Conservation (phyloP, 179 eudicot species). For the Pouteria campechiana region DNA sequence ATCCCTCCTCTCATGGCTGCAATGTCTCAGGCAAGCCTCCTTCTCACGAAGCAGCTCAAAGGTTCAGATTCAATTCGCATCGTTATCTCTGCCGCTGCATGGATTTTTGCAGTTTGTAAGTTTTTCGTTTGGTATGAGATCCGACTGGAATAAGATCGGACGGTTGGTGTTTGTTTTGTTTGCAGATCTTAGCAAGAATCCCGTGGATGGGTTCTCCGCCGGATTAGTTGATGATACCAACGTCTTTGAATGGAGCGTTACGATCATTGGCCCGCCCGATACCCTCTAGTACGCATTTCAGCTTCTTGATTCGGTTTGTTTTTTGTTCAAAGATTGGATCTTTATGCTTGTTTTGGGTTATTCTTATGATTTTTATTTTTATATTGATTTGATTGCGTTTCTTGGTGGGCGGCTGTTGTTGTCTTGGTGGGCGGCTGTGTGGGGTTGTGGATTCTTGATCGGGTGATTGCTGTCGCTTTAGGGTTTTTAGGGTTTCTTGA, state of each 20-base stretch:
- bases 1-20: constrained; percentile 28
- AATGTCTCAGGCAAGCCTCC: constrained; percentile 63
- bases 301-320: not conserved
- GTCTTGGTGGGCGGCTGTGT: too few species aligned
- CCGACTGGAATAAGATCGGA: not conserved
- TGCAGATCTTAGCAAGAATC: constrained; percentile 66
- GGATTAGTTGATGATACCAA: constrained; percentile 71
- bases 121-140: not conserved
- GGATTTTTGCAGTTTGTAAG: not conserved
- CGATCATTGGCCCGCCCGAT: constrained; percentile 78
- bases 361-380: too few species aligned
- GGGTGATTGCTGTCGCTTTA: not conserved
- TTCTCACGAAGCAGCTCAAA: constrained; percentile 68
- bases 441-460: not conserved
- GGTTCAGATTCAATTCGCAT: too few species aligned
- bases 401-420: too few species aligned
- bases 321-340: constrained; percentile 2
- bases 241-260: constrained; percentile 78
- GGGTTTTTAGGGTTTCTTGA: not conserved
- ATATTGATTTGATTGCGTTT: too few species aligned
- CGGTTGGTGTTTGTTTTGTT: not conserved
- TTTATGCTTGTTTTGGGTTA: too few species aligned
- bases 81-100: too few species aligned
- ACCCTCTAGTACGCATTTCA: constrained; percentile 57
- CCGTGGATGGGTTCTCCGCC: constrained; percentile 86